Conservation (phyloP, 257 asterid species). For the Verbascum thapsus region DNA sequence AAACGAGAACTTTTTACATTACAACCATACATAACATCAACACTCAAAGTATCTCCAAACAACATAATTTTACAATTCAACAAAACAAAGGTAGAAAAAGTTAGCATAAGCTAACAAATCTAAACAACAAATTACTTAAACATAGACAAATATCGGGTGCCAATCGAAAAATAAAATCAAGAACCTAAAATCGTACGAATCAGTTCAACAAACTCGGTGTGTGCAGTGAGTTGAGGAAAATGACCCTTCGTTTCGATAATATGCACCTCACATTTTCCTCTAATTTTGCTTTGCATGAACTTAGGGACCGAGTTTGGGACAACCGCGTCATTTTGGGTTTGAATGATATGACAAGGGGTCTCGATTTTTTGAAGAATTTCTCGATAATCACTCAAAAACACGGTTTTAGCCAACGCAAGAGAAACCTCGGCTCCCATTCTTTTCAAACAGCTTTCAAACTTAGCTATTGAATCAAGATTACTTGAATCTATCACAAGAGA, state of each 20-base stretch:
- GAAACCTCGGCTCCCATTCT: constrained; percentile 61
- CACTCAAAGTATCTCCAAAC: neutral
- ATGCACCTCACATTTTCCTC: constrained; percentile 46
- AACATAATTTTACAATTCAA: constrained; percentile 14
- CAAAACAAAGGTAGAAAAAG: neutral
- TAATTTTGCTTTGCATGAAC: constrained; percentile 56
- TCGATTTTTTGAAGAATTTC: constrained; percentile 51
- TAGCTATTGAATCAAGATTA: constrained; percentile 49
- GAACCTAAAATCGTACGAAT: constrained; percentile 39
- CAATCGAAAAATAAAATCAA: neutral
- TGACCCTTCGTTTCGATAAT: constrained; percentile 64
- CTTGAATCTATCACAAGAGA: constrained; percentile 49
- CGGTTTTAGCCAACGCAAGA: constrained; percentile 58
- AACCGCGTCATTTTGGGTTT: constrained; percentile 48
- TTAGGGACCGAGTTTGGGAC: constrained; percentile 65
- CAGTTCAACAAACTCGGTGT: constrained; percentile 48
- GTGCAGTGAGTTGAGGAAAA: constrained; percentile 83
- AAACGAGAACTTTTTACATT: no score
- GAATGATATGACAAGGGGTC: constrained; percentile 59
- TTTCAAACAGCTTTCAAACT: constrained; percentile 45
- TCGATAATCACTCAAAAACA: constrained; percentile 60
- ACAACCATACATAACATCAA: neutral
- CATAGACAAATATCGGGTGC: neutral
- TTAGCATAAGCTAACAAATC: neutral
- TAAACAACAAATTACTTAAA: neutral